Evolutionary conservation across 2,329 filamentous ascomycete genomes (phyloP).

Genomic region (Fusarium illudens): DNA sequence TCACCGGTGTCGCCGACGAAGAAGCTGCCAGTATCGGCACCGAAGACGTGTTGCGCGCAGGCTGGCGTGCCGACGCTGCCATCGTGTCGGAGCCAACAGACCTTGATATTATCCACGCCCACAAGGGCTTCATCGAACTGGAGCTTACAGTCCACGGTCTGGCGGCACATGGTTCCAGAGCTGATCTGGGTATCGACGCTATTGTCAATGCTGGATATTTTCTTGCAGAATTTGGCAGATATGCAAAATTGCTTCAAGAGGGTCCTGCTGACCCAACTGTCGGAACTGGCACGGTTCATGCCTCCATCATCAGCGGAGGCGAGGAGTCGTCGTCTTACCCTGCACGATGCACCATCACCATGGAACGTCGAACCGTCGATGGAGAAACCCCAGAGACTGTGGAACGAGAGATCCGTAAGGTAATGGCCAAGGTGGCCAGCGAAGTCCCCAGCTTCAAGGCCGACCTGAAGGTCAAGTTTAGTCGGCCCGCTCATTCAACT

Average conservation of each 20-base stretch:
- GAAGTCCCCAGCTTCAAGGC: slow-evolving; percentile 52
- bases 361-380: slow-evolving; percentile 60
- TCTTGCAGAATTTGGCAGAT: slow-evolving; percentile 54
- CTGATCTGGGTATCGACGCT: slow-evolving; percentile 58
- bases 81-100: slow-evolving; percentile 59
- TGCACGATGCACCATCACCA: slow-evolving; percentile 54
- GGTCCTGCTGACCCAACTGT: slow-evolving; percentile 44
- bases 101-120: slow-evolving; percentile 53
- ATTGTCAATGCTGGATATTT: slow-evolving; percentile 59
- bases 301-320: slow-evolving; percentile 58
- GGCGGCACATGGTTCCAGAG: slow-evolving; percentile 54
- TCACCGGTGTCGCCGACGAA: slow-evolving; percentile 64
- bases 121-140: slow-evolving; percentile 61
- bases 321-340: slow-evolving; percentile 63
- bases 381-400: slow-evolving; percentile 52
- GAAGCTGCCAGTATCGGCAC: slow-evolving; percentile 61
- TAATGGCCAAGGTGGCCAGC: slow-evolving; percentile 47
- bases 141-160: slow-evolving; percentile 53
- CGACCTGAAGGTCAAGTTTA: slow-evolving; percentile 51
- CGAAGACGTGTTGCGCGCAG: slow-evolving; percentile 57
- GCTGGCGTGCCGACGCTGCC: slow-evolving; percentile 62
- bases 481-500: slow-evolving; percentile 54
- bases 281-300: slow-evolving; percentile 56
- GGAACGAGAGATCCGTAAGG: slow-evolving; percentile 46
- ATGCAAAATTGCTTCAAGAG: slow-evolving; percentile 47